phyloP scores from a whole-genome alignment of 192 early-diverging fungal species.

The Coemansia sp. region DNA sequence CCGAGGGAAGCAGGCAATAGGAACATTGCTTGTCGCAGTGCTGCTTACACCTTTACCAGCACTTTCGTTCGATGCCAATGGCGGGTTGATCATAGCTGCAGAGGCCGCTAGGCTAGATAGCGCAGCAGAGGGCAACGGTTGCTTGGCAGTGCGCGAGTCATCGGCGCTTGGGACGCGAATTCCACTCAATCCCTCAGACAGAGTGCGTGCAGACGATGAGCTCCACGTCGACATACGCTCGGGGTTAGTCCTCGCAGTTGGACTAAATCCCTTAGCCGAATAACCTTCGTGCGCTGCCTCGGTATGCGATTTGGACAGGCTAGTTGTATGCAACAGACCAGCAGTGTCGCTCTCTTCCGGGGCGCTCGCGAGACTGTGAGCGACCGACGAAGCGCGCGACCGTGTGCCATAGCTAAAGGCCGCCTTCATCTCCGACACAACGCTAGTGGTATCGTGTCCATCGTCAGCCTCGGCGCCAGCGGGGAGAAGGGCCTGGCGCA shows the following conservation, averaged over 20 bases:
- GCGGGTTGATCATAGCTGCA: constrained; percentile 29
- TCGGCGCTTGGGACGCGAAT: constrained; percentile 30
- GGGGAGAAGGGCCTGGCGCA: constrained; percentile 1
- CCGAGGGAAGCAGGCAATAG: constrained; percentile 7
- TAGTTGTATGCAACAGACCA: constrained; percentile 1
- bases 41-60: not conserved
- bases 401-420: constrained; percentile 10
- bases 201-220: constrained; percentile 44
- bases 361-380: constrained; percentile 32
- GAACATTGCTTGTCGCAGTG: constrained; percentile 1
- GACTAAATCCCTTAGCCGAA: constrained; percentile 14
- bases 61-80: constrained; percentile 2
- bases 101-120: constrained; percentile 39
- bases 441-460: not conserved
- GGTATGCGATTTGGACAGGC: not conserved
- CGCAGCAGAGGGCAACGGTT: constrained; percentile 29
- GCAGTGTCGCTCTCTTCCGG: constrained; percentile 26
- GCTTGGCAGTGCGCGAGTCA: constrained; percentile 27
- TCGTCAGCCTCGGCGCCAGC: not conserved
- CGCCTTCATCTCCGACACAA: not conserved
- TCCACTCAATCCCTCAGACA: constrained; percentile 30
- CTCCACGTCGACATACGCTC: constrained; percentile 57
- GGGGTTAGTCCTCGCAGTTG: constrained; percentile 26
- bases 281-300: constrained; percentile 8
- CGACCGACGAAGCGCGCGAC: constrained; percentile 36